Evolutionary conservation across 257 asterid species (phyloP).

Genomic region (Scutellaria barbata): DNA sequence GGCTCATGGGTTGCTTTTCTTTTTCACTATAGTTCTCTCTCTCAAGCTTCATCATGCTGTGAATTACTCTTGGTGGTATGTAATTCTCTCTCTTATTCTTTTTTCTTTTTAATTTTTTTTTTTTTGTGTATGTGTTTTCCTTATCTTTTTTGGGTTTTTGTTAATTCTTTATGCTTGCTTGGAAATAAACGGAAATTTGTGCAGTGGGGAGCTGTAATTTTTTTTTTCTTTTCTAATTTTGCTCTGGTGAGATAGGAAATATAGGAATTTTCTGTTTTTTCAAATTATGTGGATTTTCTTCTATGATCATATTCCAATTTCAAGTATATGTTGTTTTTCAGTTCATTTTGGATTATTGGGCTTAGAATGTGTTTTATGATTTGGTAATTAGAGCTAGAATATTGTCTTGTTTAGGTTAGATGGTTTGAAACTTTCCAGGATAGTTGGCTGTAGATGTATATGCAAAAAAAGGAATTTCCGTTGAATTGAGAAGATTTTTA

Average conservation of each 20-base stretch:
- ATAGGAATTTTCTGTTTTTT: slow-evolving; percentile 12
- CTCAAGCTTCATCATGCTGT: slow-evolving; percentile 74
- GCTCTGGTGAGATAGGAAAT: slow-evolving; percentile 12
- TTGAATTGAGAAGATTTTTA: background rate
- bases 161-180: background rate
- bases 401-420: background rate
- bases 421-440: slow-evolving; percentile 2
- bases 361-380: slow-evolving; percentile 15
- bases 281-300: slow-evolving; percentile 13
- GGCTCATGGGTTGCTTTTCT: slow-evolving; percentile 85
- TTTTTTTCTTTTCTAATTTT: slow-evolving; percentile 24
- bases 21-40: slow-evolving; percentile 71
- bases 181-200: slow-evolving; percentile 9
- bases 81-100: slow-evolving; percentile 24
- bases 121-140: too few species aligned
- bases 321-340: slow-evolving; percentile 5
- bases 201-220: slow-evolving; percentile 3
- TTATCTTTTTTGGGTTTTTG: slow-evolving; percentile 9
- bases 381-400: slow-evolving; percentile 10
- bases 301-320: background rate
- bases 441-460: background rate
- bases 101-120: too few species aligned
- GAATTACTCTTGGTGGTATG: slow-evolving; percentile 83
- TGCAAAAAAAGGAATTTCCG: background rate
- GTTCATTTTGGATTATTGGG: background rate